Evolutionary conservation across 139 green algal genomes (phyloP), one percentile per base, ranked within the genome.

Genomic region (Spirogloea muscicola): DNA sequence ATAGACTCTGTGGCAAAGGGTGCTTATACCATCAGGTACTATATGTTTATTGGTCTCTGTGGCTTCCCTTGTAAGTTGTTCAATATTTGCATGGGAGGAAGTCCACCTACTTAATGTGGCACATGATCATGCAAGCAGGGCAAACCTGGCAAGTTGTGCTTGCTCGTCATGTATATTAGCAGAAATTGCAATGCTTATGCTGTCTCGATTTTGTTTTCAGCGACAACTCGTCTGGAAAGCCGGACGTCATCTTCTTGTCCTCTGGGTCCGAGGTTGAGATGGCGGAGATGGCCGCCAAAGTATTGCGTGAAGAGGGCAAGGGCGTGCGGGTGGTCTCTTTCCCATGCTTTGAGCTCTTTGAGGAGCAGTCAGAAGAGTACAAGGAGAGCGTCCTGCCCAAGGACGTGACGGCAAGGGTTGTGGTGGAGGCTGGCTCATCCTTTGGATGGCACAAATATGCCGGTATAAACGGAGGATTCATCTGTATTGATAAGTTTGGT

Each of bases 291-390:
- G 94, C 92, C 1, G 94, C 87, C 27, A 75, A 92, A 84, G 74
- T 87, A 60, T 77, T 96, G 46, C 85, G 90, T 73, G 85, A 65
- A 48, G 88, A 95, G 75, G 92, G 90, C 86, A 92, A 91, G 84
- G 94, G 92, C 83, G 85, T 86, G 42, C 90, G 91, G 60, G 93
- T 98, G 1, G 94, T 98, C 62, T 98, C 94, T 64, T 91, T 98
- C 82, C 83, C 88, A 37, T 96, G 89, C 88, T 95, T 88, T 89
- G 94, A 99, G 89, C 86, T 98, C 46, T 99, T 96, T 61, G 94
- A 96, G 48, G 88, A 96, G 86, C 93, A 98, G 89, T 51, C 49
- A 3, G 64, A 82, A 31, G 82, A 87, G 69, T 88, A 88, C 83
- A 78, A 83, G 82, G 70, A 84, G 38, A 76, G 48, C 10, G 70